Evolutionary conservation across 352 stramenopile genomes (phyloP).

Genomic region (Lagenidium sp.): DNA sequence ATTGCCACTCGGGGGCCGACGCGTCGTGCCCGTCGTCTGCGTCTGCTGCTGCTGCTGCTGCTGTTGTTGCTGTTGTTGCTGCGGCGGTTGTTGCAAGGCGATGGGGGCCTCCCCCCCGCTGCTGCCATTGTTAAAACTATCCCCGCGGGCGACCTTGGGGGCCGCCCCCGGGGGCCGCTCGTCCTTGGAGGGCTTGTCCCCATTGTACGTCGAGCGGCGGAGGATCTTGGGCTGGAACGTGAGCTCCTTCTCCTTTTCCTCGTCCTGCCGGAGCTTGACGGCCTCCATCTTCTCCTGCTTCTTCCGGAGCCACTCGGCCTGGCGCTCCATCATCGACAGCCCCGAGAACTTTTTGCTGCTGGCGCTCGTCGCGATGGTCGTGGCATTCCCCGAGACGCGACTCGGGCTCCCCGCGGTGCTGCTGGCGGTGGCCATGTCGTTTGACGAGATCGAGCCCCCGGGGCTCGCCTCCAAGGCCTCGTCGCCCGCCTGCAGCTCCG

Average conservation of each 20-base stretch:
- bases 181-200: slow-evolving; percentile 22
- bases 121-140: slow-evolving; percentile 7
- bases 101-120: too few relatives aligned
- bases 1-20: slow-evolving; percentile 18
- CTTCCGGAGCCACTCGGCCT: slow-evolving; percentile 69
- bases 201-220: slow-evolving; percentile 42
- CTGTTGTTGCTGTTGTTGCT: slow-evolving; percentile 1
- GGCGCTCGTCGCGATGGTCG: neutral
- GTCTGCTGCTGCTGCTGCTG: neutral
- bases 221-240: slow-evolving; percentile 82
- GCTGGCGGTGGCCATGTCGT: slow-evolving; percentile 5
- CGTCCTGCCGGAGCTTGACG: slow-evolving; percentile 48
- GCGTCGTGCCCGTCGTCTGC: slow-evolving; percentile 3
- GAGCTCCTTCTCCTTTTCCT: slow-evolving; percentile 70
- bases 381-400: neutral
- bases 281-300: slow-evolving; percentile 70
- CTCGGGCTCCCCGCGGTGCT: neutral
- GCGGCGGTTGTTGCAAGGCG: too few relatives aligned
- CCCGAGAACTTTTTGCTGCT: slow-evolving; percentile 39
- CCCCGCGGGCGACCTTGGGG: slow-evolving; percentile 1
- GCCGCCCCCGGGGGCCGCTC: slow-evolving; percentile 6
- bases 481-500: neutral
- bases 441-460: slow-evolving; percentile 1
- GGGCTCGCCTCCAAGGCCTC: too few relatives aligned
- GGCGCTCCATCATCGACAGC: slow-evolving; percentile 72